phyloP scores from a whole-genome alignment of 345 rosid genomes.

The Turritis glabra region DNA sequence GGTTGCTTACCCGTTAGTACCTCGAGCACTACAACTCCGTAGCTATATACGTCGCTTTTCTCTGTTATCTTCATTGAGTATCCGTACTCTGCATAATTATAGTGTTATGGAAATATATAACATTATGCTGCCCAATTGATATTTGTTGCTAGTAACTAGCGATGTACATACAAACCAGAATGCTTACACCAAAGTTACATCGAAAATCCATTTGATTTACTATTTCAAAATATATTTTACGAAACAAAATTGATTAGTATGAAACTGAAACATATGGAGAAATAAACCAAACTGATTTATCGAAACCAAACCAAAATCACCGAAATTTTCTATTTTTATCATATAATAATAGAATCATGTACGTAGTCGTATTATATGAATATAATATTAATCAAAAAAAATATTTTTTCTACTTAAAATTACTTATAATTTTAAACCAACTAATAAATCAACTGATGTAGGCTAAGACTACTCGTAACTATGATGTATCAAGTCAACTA shows the following conservation, averaged over 20 bases:
- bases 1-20: constrained; percentile 88
- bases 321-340: no score
- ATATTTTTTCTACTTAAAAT: no score
- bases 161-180: not conserved
- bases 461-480: no score
- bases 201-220: no score
- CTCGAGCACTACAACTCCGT: constrained; percentile 82
- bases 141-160: not conserved
- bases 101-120: not conserved
- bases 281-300: not conserved
- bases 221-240: no score
- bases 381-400: no score
- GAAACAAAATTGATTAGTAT: not conserved
- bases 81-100: constrained; percentile 59
- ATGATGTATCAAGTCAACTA: not conserved
- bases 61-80: constrained; percentile 89
- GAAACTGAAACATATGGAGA: not conserved
- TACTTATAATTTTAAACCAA: no score
- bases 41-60: constrained; percentile 90
- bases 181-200: not conserved
- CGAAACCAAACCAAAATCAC: not conserved
- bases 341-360: no score
- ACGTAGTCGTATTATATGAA: no score
- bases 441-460: no score
- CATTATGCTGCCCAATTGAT: no score